A percentile compares a stretch with the other conserved stretches of the same genome.
Conservation (phyloP, 2,329 filamentous ascomycete species). For the Chaetomium olivaceum region DNA sequence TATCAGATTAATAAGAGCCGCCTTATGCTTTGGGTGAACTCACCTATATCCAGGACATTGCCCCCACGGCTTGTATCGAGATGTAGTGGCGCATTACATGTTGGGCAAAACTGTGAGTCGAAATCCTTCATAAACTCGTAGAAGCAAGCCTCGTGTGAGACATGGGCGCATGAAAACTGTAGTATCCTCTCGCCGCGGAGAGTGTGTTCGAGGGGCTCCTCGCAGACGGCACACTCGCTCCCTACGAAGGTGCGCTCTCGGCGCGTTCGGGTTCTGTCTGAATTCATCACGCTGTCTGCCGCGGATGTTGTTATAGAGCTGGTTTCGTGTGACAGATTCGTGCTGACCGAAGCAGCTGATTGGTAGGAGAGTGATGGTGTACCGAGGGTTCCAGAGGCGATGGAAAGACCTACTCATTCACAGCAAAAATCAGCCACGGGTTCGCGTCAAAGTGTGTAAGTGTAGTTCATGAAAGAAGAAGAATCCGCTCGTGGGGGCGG, state of each 20-base stretch:
- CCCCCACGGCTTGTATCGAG: constrained; percentile 90
- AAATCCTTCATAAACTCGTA: constrained; percentile 97
- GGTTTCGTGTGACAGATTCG: constrained; percentile 42
- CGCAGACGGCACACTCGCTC: constrained; percentile 91
- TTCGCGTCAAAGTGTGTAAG: background rate
- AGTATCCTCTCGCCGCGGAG: constrained; percentile 90
- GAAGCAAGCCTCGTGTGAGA: constrained; percentile 97
- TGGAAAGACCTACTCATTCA: constrained; percentile 40
- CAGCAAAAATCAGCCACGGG: constrained; percentile 23
- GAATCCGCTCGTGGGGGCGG: background rate
- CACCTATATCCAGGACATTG: constrained; percentile 90
- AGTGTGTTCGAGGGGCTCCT: constrained; percentile 94
- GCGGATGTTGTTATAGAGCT: constrained; percentile 49
- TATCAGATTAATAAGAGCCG: background rate
- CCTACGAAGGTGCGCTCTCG: constrained; percentile 94
- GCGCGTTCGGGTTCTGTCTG: constrained; percentile 75
- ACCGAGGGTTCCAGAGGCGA: constrained; percentile 41
- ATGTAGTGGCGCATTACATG: constrained; percentile 87
- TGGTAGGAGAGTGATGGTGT: constrained; percentile 45
- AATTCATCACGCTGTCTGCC: constrained; percentile 62
- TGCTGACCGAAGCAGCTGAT: constrained; percentile 42
- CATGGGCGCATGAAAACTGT: constrained; percentile 95
- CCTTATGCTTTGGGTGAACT: constrained; percentile 29
- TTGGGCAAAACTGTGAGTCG: constrained; percentile 90
- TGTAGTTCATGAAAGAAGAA: no score